Base-by-base conservation (phyloP, 495 filamentous ascomycete genomes). In the Chaetomium fimeti region DNA sequence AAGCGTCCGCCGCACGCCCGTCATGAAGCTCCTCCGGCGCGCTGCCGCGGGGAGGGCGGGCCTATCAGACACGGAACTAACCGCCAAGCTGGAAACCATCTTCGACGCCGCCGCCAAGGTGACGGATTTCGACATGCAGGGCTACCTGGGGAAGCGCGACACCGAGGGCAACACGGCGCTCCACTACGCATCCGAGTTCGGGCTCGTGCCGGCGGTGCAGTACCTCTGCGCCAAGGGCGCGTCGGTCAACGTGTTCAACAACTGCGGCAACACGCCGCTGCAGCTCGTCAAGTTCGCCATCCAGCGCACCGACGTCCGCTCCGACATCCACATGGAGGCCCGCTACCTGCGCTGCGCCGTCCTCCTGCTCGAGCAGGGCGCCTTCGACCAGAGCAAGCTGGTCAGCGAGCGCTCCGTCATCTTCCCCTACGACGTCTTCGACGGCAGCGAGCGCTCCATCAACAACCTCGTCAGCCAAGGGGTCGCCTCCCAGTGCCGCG, bases 271-370 rank as follows among this genome's bases (percentile, higher is more conserved):
- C 64, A 75, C 72, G 16, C 71, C 72, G 12, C 64, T 75, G 36
- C 72, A 75, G 61, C 72, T 75, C 9, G 63, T 75, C 64, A 75
- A 75, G 62, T 75, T 72, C 49, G 72, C 71, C 60, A 75, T 75
- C 24, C 72, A 75, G 57, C 69, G 72, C 8, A 75, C 72, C 43
- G 72, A 75, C 45, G 72, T 75, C n/a, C 61, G 69, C 25, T 70
- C 71, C 9, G 72, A 75, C 47, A 71, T 75, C 27, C 71, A 75
- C 68, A 75, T 75, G 72, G 72, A 75, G 61, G 72, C 72, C 1
- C 64, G 71, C 11, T 75, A 75, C 45, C 64, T 75, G 36, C 67
- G 72, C 2, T 75, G 72, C 27, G 72, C 72, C 5, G 72, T 75
- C 15, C n/a, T 75, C 12, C 45, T 75, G 11, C 58, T 75, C 11